Conservation (phyloP, 306 rosid genomes). For the Dryas drummondii region DNA sequence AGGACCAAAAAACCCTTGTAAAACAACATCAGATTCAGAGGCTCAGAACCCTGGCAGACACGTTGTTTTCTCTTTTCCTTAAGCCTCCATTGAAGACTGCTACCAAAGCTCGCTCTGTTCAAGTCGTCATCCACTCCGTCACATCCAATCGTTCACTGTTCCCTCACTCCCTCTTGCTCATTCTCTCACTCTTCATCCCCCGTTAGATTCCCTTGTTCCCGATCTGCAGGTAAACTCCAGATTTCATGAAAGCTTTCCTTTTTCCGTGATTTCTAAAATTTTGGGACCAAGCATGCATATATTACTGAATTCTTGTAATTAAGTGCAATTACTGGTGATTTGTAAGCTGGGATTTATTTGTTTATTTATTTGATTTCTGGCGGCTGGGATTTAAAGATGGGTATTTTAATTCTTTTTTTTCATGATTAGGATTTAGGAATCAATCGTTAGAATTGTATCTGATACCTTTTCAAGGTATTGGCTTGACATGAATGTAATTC, state of each 20-base stretch:
- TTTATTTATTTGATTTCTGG: too few species aligned
- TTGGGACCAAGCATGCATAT: background rate
- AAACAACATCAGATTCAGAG: too few species aligned
- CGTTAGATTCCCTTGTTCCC: background rate
- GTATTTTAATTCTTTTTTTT: background rate
- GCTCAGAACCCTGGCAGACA: too few species aligned
- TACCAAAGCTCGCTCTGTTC: background rate
- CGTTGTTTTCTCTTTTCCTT: too few species aligned
- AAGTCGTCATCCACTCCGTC: background rate
- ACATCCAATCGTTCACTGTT: background rate
- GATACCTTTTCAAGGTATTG: background rate
- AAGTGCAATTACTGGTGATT: background rate
- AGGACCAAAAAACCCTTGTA: too few species aligned
- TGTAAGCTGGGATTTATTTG: background rate
- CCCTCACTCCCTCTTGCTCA: background rate
- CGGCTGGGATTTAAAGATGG: background rate
- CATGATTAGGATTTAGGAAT: background rate
- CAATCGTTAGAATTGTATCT: background rate
- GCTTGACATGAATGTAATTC: background rate
- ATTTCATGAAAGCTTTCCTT: background rate
- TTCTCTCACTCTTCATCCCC: background rate
- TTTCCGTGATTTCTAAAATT: background rate
- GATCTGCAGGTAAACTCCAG: constrained; percentile 1
- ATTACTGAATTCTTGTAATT: background rate
- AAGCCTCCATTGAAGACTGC: background rate